Conservation (phyloP, 257 asterid genomes). For the Knoxia roxburghii region DNA sequence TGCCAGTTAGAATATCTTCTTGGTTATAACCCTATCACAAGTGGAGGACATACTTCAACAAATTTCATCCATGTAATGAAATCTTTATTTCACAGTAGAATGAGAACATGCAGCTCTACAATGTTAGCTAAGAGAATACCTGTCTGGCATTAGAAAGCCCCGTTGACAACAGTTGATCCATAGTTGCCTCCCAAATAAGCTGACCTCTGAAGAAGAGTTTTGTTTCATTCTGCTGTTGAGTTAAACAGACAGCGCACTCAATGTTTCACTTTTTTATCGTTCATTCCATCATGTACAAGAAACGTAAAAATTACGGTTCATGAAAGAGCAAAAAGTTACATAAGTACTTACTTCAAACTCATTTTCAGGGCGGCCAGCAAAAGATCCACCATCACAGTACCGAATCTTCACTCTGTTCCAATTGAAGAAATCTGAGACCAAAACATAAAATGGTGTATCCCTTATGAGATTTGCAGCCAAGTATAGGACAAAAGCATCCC, state of each 20-base stretch:
- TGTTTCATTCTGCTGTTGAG: constrained; percentile 55
- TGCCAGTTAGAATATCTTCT: too few species aligned
- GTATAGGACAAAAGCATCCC: not conserved
- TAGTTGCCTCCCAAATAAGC: constrained; percentile 71
- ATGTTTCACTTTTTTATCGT: constrained; percentile 18
- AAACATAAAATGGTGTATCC: not conserved
- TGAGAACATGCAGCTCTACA: not conserved
- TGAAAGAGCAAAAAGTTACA: constrained; percentile 7
- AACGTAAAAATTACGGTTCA: constrained; percentile 12
- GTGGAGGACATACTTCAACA: too few species aligned
- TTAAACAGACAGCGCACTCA: constrained; percentile 18
- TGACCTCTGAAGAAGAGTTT: constrained; percentile 85
- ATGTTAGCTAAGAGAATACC: constrained; percentile 31
- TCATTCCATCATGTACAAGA: constrained; percentile 6
- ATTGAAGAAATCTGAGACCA: constrained; percentile 68
- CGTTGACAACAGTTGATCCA: constrained; percentile 60
- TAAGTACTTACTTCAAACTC: constrained; percentile 62
- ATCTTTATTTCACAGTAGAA: too few species aligned
- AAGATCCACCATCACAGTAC: constrained; percentile 95
- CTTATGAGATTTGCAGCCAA: not conserved
- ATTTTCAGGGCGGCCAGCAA: constrained; percentile 66
- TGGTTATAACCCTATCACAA: too few species aligned
- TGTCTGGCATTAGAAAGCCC: constrained; percentile 76
- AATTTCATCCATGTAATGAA: too few species aligned
- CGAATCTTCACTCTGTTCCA: constrained; percentile 90